Conservation (phyloP, 768 basidiomycete genomes). For the Cubamyces lactineus region DNA sequence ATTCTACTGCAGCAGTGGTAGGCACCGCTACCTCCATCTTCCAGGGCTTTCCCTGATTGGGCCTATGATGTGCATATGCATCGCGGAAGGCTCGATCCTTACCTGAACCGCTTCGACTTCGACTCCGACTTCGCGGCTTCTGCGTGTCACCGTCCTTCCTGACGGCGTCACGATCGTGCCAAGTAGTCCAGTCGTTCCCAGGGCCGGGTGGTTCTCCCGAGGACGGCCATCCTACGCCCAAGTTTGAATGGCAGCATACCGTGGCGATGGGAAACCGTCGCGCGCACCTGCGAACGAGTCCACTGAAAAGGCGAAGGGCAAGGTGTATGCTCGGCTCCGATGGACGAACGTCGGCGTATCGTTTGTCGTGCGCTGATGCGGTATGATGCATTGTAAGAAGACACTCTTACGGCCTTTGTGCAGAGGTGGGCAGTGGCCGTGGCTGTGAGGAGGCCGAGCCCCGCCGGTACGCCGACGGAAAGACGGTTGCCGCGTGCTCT, state of each 20-base stretch:
- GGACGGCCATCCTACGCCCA: background rate
- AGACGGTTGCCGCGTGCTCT: background rate
- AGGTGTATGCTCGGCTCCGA: conserved; percentile 8
- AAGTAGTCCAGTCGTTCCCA: background rate
- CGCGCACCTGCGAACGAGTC: background rate
- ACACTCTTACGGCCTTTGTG: background rate
- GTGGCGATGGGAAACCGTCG: background rate
- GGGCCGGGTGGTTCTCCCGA: background rate
- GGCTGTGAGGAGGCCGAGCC: no score
- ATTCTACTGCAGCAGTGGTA: no score
- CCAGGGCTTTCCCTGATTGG: no score
- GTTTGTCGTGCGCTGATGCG: background rate
- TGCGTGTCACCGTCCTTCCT: no score
- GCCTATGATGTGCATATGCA: no score
- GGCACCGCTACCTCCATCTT: no score
- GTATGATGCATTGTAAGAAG: background rate
- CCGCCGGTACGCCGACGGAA: conserved; percentile 18
- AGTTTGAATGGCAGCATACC: background rate
- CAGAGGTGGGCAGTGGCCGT: background rate
- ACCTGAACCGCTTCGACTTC: no score
- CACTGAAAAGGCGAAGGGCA: background rate
- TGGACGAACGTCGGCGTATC: conserved; percentile 8
- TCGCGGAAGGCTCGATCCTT: no score
- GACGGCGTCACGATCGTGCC: no score
- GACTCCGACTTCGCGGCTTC: no score